Evolutionary conservation across 2,329 filamentous ascomycete genomes (phyloP), one percentile per base, ranked within the genome.

Genomic region (Microdochium trichocladiopsis): DNA sequence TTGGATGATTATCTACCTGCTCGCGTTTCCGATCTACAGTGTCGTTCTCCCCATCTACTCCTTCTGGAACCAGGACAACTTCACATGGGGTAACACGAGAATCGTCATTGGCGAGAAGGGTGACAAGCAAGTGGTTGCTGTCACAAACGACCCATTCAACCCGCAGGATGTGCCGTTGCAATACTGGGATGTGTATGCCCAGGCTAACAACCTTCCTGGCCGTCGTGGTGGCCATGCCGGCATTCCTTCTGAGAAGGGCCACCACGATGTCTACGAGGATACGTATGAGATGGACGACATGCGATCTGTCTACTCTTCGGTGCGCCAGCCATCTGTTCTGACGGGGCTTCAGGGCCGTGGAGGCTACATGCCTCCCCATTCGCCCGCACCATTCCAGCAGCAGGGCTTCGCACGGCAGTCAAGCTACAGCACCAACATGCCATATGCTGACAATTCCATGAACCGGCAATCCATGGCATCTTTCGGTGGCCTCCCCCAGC

Each of bases 11-110:
- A 97, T 99, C 66, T 99, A 99, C 72, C 80, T 99, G 56, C 61
- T 95, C n/a, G 94, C 94, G 2, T 96, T 88, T 75, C 94, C 94
- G 0, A 88, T 99, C 61, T 96, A 93, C 75, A 94, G 87, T 3
- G 89, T 99, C 62, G 67, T 95, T 57, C 80, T 99, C 12, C 94
- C 94, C 1, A 74, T 99, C 57, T 99, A 97, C 75, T 96, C 93
- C 0, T 99, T 99, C 86, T 99, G 94, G 94, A 95, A 96, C 72
- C 92, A 96, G 70, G 94, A 99, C 71, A 93, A 99, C 73, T 99
- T 99, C 78, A 86, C 86, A 2, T 99, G 94, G 94, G 94, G 94
- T 79, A 97, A 94, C 74, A 99, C 94, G 1, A 91, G 94, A 81
- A 84, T 99, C 58, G 94, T 99, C 60, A 88, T 97, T 59, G 93